Evolutionary conservation across 495 filamentous ascomycete genomes (phyloP), one percentile per base, ranked within the genome.

Genomic region (Aspergillus sclerotioniger): DNA sequence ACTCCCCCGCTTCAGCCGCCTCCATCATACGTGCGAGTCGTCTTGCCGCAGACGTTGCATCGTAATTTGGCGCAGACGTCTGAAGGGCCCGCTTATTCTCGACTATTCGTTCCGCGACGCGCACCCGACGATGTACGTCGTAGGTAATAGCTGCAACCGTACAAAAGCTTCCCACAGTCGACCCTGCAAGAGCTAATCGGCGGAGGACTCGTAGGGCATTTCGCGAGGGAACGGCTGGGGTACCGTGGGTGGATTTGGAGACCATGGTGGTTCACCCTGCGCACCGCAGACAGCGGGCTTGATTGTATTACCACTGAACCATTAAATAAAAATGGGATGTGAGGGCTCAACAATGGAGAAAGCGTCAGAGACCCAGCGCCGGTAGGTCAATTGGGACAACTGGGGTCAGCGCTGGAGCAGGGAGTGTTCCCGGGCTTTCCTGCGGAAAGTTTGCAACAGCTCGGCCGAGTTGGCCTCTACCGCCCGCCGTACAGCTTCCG

Each of bases 151-250:
- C 75, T 41, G 72, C 73, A 29, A 76, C 64, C 15, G 73, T 70
- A 37, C 76, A 79, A 51, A 76, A 67, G 13, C 73, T 66, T 8
- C 73, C 73, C 13, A 75, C 65, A 5, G 74, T 74, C 12, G 72
- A 75, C 3, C 76, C 74, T 6, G 76, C 71, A 17, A 78, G 65
- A 8, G 76, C 76, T 44, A 80, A 59, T 53, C 71, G 67, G 12
- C 76, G 75, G 25, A 80, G 72, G 3, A 73, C 71, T 45, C 75
- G 74, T 31, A 80, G 70, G 29, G 74, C 75, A 68, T 78, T 77
- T 51, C 71, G 76, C 39, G 76, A 78, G 29, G 76, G 76, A 20
- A 77, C 66, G 53, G 67, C 62, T 10, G 75, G 63, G 39, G 67
- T 60, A 45, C 62, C 57, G 41, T 64, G 64, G 31, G 66, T 59